Base-by-base conservation (phyloP, 2,329 filamentous ascomycete species). In the Geosmithia putterillii region DNA sequence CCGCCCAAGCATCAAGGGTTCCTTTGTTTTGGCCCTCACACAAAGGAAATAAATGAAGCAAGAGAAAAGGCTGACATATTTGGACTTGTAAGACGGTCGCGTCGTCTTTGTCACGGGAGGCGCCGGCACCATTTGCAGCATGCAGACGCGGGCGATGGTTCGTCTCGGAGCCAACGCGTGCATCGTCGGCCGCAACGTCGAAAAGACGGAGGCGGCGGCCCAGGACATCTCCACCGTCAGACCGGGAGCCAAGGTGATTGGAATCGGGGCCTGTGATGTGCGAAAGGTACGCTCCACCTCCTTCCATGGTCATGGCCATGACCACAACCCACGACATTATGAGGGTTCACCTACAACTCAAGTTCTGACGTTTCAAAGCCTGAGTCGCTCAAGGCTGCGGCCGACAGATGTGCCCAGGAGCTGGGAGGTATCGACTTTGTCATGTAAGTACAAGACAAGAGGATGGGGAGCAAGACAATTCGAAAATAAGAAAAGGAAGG, bases 41-140 rank as follows among this genome's bases (percentile, higher is more conserved):
- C 7, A 20, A 20, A 9, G 22, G 3, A 44, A 9, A 22, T 17
- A 32, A 28, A 38, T 5, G 12, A 28, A 18, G 22, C 7, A 21
- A 17, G 17, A 25, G 8, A 42, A 32, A 32, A 20, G 10, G 10
- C 42, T 43, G 19, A 43, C 36, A 7, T 22, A n/a, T 18, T 7
- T 35, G 18, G 2, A 12, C 54, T 12, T 14, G 10, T 14, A 12
- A 94, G 86, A 82, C 49, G 80, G 82, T 58, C 90, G 92, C 56
- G 89, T 96, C 38, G 77, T 90, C 52, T 95, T 96, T 64, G 94
- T 94, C 56, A 98, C 92, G 3, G 92, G 92, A 46, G 92, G 92
- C 42, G 88, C 88, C 5, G 90, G 92, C 44, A 83, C 84, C 21
- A 96, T 98, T 57, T 95, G 92, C 69, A 92, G 84, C 54, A 88